Conservation (phyloP, 1,139 yeast genomes). For the Trichomonascaceae sp. region DNA sequence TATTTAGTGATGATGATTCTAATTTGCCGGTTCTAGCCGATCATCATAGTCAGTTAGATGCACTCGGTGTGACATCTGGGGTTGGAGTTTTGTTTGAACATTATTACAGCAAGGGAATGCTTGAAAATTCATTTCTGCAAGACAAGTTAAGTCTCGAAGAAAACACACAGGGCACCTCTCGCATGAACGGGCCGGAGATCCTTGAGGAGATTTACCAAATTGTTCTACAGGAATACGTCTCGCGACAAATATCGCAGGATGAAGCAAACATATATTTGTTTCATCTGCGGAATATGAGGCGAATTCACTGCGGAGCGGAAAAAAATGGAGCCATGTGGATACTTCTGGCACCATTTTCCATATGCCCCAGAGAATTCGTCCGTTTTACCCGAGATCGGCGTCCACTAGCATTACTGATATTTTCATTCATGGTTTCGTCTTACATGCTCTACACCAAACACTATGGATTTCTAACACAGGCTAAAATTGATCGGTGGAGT, state of each 20-base stretch:
- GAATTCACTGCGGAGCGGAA: not conserved
- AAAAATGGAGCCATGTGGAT: not conserved
- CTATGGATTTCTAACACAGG: not conserved
- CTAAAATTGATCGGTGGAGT: conserved; percentile 1
- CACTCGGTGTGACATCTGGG: not conserved
- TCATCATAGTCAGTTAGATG: not conserved
- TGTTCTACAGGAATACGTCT: not conserved
- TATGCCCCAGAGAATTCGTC: not conserved
- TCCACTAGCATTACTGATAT: conserved; percentile 3
- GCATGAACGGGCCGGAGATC: not conserved
- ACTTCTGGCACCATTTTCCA: not conserved
- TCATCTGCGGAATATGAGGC: not conserved
- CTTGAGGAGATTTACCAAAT: not conserved
- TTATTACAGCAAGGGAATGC: not conserved
- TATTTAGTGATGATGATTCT: not conserved
- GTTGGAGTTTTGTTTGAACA: not conserved
- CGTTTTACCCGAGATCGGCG: not conserved
- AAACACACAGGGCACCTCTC: not conserved
- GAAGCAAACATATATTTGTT: not conserved
- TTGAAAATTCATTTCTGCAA: not conserved
- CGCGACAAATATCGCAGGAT: not conserved
- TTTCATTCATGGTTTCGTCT: not conserved
- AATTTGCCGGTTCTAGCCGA: not conserved
- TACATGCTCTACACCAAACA: not conserved
- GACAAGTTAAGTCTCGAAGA: not conserved